Conservation (phyloP, 1,284 basidiomycete species). For the Psilocybe mexicana region DNA sequence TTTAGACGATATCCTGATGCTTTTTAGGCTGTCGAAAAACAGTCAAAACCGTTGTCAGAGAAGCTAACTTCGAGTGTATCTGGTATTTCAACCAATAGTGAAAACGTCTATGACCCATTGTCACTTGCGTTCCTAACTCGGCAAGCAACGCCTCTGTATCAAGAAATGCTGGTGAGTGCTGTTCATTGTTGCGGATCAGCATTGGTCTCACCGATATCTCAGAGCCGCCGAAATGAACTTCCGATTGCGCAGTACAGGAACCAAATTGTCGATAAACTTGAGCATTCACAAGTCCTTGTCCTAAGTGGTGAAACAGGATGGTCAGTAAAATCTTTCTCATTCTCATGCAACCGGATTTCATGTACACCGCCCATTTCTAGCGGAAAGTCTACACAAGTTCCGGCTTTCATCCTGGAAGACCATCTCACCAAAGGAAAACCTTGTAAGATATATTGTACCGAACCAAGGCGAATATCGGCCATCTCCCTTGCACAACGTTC, state of each 20-base stretch:
- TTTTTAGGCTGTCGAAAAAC: slow-evolving; percentile 30
- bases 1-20: slow-evolving; percentile 8
- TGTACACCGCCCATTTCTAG: slow-evolving; percentile 39
- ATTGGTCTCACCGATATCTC: slow-evolving; percentile 15
- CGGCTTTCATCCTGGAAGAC: slow-evolving; percentile 93
- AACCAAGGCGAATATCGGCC: slow-evolving; percentile 95
- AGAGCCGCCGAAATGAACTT: slow-evolving; percentile 74
- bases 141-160: slow-evolving; percentile 67
- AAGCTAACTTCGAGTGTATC: slow-evolving; percentile 3
- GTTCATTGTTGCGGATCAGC: neutral
- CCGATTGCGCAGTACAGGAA: slow-evolving; percentile 89
- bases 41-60: slow-evolving; percentile 26
- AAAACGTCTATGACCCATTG: slow-evolving; percentile 46
- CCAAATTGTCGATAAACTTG: slow-evolving; percentile 73
- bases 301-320: slow-evolving; percentile 98
- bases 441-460: slow-evolving; percentile 95
- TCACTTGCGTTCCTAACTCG: slow-evolving; percentile 61
- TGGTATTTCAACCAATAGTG: slow-evolving; percentile 18
- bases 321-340: slow-evolving; percentile 39
- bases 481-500: slow-evolving; percentile 92
- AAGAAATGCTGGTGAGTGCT: slow-evolving; percentile 80
- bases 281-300: slow-evolving; percentile 85
- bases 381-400: slow-evolving; percentile 98
- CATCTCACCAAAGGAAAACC: slow-evolving; percentile 79
- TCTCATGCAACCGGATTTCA: neutral